Evolutionary conservation across 2,329 filamentous ascomycete species (phyloP), one percentile per base, ranked within the genome.

Genomic region (Cryoendolithus antarcticus): DNA sequence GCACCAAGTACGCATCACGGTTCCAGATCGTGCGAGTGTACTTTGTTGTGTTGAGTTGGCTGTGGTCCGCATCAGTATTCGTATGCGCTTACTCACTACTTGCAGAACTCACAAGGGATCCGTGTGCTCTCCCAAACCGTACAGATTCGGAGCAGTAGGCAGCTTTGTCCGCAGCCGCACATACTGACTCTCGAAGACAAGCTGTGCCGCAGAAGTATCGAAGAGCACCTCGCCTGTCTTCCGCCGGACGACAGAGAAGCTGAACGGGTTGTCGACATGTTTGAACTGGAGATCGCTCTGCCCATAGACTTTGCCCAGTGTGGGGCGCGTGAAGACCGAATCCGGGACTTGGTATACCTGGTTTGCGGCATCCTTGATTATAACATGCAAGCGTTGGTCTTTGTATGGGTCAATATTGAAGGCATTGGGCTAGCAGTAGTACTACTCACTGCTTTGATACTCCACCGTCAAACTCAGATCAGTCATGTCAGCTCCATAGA

Each of bases 151-250:
- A 21, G 19, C 19, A 21, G 19, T 21, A 21, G 19, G 19, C 19
- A 21, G 66, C 44, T 67, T 72, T 2, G 83, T 88, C 32, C 80
- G 72, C 42, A 89, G 66, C 12, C 78, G 74, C 15, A 91, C 60
- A 51, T 86, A 91, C 58, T 91, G 83, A 8, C 75, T 75, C 61
- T 91, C 79, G 50, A 86, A 91, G 32, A 91, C 66, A 8, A 91
- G 62, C 6, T 68, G 65, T 3, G 73, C 71, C 1, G 70, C 77
- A 1, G 75, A 75, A 0, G 81, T 83, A 50, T 88, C 78, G 55
- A 86, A 85, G 7, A 86, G 60, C 3, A 74, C 65, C 45, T 78
- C 71, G 32, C 60, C 69, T 5, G 66, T 78, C 35, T 65, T 68
- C 47, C 68, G 71, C 24, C 76, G 73, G 34, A 62, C 66, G 7